phyloP scores from a whole-genome alignment of 768 basidiomycete genomes.

The Mrakia frigida region DNA sequence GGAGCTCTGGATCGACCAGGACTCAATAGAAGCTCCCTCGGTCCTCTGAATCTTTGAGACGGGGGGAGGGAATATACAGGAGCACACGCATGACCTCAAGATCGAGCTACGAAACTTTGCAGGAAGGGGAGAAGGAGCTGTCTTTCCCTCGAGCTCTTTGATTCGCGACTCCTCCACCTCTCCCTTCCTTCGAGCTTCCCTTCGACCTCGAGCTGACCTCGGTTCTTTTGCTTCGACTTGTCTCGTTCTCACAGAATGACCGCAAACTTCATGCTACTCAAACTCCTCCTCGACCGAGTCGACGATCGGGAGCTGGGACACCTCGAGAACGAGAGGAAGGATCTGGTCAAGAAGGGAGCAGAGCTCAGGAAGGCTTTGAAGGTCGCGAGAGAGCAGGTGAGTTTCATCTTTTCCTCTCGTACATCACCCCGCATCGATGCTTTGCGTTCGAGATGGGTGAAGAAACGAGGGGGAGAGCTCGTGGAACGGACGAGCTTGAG shows the following conservation, averaged over 20 bases:
- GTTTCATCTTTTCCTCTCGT: background rate
- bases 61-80: too few species aligned
- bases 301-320: background rate
- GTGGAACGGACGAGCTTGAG: too few species aligned
- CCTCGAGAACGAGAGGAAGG: background rate
- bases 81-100: too few species aligned
- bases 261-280: background rate
- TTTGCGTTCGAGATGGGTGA: too few species aligned
- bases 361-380: background rate
- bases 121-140: too few species aligned
- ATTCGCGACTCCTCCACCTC: background rate
- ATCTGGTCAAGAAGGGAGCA: background rate
- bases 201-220: background rate
- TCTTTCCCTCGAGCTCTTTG: too few species aligned
- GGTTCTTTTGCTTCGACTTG: background rate
- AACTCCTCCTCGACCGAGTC: background rate
- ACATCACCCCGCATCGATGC: background rate
- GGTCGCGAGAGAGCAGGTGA: background rate
- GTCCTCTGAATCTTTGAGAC: too few species aligned
- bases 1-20: background rate
- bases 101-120: too few species aligned
- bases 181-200: background rate
- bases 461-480: too few species aligned
- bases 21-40: background rate
- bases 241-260: background rate